Conservation (phyloP, 306 rosid genomes). For the Morella rubra region DNA sequence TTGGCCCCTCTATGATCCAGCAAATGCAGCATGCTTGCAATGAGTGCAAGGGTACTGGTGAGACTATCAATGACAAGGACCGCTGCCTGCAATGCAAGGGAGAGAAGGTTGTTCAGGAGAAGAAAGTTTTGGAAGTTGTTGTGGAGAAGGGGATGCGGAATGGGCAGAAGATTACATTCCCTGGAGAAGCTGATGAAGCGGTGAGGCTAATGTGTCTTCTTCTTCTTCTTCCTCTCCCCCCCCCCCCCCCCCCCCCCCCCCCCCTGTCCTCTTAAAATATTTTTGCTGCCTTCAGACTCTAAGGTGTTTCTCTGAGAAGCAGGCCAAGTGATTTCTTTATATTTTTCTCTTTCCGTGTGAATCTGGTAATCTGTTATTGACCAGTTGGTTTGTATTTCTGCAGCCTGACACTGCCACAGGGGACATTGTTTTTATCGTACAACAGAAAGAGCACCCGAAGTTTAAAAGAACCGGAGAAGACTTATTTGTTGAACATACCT, state of each 20-base stretch:
- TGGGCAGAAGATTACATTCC: slow-evolving; percentile 82
- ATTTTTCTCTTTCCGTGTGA: no score
- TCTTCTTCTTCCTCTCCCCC: background rate
- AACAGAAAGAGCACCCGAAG: slow-evolving; percentile 93
- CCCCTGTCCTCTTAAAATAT: no score
- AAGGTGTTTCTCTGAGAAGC: no score
- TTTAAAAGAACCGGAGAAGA: slow-evolving; percentile 82
- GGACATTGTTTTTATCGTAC: slow-evolving; percentile 86
- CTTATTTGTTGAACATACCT: slow-evolving; percentile 70
- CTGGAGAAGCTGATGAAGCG: slow-evolving; percentile 98
- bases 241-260: no score
- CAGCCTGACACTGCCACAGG: slow-evolving; percentile 98
- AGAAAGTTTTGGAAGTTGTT: slow-evolving; percentile 82
- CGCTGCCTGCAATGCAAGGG: slow-evolving; percentile 91
- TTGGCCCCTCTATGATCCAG: slow-evolving; percentile 96
- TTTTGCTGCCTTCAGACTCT: background rate
- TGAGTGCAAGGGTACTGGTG: slow-evolving; percentile 97
- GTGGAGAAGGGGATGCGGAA: slow-evolving; percentile 99
- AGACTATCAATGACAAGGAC: slow-evolving; percentile 84
- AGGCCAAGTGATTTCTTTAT: background rate
- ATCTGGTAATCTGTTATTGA: background rate
- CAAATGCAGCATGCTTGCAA: slow-evolving; percentile 97
- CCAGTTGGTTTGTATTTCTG: slow-evolving; percentile 14
- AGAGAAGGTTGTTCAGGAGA: slow-evolving; percentile 90
- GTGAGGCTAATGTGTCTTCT: slow-evolving; percentile 29